Evolutionary conservation across 441 rosid species (phyloP).

Genomic region (Brassica hybrid): DNA sequence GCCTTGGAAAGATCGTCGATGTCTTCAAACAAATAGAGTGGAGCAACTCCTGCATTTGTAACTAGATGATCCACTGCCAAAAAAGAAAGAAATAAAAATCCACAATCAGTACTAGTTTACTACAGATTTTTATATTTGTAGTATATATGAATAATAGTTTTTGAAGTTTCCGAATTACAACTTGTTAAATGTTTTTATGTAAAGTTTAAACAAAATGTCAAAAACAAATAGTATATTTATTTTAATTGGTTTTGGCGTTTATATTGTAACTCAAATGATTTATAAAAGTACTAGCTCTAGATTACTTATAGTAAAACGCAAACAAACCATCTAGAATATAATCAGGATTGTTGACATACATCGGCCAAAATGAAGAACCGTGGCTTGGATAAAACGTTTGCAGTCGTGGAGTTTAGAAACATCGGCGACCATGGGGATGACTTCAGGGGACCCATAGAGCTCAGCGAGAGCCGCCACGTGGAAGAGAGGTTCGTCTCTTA

Average conservation of each 20-base stretch:
- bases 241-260: not conserved
- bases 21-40: slow-evolving; percentile 43
- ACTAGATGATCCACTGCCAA: slow-evolving; percentile 58
- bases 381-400: slow-evolving; percentile 33
- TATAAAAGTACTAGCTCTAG: not conserved
- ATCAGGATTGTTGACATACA: slow-evolving; percentile 27
- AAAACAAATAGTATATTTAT: not conserved
- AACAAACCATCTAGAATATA: slow-evolving; percentile 5
- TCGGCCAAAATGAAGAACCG: slow-evolving; percentile 43
- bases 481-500: slow-evolving; percentile 41
- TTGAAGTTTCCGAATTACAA: not conserved
- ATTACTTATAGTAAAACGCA: not conserved
- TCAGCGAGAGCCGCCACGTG: slow-evolving; percentile 45
- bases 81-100: not conserved
- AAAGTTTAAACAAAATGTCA: not conserved
- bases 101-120: not conserved
- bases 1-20: slow-evolving; percentile 45
- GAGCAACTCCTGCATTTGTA: slow-evolving; percentile 51
- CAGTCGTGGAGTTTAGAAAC: slow-evolving; percentile 51
- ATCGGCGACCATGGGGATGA: slow-evolving; percentile 46
- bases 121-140: not conserved
- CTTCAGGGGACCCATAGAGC: slow-evolving; percentile 50
- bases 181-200: not conserved
- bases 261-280: not conserved
- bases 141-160: not conserved